Evolutionary conservation across 2,329 filamentous ascomycete genomes (phyloP).

Genomic region (Aspergillus hortae): DNA sequence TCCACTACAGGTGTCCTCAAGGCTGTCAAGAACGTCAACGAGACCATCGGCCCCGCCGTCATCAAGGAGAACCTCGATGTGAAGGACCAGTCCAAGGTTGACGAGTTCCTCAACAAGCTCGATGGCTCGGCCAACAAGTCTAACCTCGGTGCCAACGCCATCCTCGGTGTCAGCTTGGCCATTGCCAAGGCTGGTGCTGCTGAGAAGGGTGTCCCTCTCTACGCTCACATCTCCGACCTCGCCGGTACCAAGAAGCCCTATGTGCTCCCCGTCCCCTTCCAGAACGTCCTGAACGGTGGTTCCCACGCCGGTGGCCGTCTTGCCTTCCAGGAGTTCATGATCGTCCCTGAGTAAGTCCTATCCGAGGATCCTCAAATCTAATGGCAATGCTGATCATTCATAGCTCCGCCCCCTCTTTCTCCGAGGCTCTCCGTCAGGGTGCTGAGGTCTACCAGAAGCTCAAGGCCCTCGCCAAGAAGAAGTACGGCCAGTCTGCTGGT

Average conservation of each 20-base stretch:
- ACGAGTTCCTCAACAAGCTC: slow-evolving; percentile 80
- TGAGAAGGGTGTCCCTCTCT: slow-evolving; percentile 83
- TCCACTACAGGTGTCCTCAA: slow-evolving; percentile 59
- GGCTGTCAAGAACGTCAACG: slow-evolving; percentile 83
- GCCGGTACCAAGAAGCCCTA: slow-evolving; percentile 89
- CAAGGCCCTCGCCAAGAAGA: slow-evolving; percentile 97
- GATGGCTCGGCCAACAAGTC: slow-evolving; percentile 84
- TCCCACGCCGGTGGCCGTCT: slow-evolving; percentile 96
- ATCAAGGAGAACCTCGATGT: slow-evolving; percentile 81
- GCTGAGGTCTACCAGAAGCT: slow-evolving; percentile 98
- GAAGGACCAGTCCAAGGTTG: slow-evolving; percentile 80
- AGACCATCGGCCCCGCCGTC: slow-evolving; percentile 71
- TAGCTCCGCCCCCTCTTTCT: slow-evolving; percentile 81
- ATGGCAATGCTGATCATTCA: background rate
- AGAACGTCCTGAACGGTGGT: slow-evolving; percentile 90
- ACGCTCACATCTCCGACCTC: slow-evolving; percentile 82
- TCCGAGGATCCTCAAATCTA: background rate
- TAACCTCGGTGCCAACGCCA: slow-evolving; percentile 84
- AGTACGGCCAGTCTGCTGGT: slow-evolving; percentile 96
- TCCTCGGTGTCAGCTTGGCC: slow-evolving; percentile 79
- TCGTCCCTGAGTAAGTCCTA: slow-evolving; percentile 69
- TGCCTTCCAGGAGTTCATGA: slow-evolving; percentile 97
- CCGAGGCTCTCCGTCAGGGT: slow-evolving; percentile 93
- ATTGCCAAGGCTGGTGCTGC: slow-evolving; percentile 86
- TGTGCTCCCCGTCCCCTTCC: slow-evolving; percentile 85